Evolutionary conservation across 805 yeast genomes (phyloP).

Genomic region (Candida vartiovaarae): DNA sequence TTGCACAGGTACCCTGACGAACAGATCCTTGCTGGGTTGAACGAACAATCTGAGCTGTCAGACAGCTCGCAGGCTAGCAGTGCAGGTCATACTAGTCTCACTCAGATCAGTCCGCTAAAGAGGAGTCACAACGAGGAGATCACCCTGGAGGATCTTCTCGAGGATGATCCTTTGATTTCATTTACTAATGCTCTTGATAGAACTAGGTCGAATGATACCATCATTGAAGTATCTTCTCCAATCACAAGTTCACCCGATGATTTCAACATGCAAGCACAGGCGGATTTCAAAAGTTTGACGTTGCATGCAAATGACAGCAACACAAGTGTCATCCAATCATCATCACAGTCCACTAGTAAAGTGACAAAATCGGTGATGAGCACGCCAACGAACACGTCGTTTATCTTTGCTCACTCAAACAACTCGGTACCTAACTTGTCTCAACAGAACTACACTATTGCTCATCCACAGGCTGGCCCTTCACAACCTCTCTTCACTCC

Average conservation of each 20-base stretch:
- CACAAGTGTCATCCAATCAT: constrained; percentile 4
- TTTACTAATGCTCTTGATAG: constrained; percentile 22
- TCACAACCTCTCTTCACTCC: background rate
- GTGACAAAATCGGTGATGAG: background rate
- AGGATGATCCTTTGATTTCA: constrained; percentile 22
- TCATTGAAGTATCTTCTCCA: constrained; percentile 18
- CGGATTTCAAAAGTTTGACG: background rate
- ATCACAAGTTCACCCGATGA: constrained; percentile 1
- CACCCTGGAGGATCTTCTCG: constrained; percentile 20
- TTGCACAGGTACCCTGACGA: constrained; percentile 16
- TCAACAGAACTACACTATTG: background rate
- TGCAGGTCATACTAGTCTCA: constrained; percentile 7
- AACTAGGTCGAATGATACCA: constrained; percentile 24
- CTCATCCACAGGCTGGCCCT: constrained; percentile 2
- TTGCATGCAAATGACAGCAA: constrained; percentile 1
- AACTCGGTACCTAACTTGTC: constrained; percentile 1
- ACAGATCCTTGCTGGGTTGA: constrained; percentile 16
- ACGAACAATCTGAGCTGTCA: constrained; percentile 7
- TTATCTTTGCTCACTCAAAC: background rate
- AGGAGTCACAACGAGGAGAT: constrained; percentile 8
- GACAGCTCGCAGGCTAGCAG: constrained; percentile 1
- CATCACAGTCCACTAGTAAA: background rate
- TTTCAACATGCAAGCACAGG: background rate
- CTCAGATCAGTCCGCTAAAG: background rate
- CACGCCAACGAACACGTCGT: background rate